Base-by-base conservation (phyloP, 192 early-diverging fungal genomes). In the Rhizophagus sp. region DNA sequence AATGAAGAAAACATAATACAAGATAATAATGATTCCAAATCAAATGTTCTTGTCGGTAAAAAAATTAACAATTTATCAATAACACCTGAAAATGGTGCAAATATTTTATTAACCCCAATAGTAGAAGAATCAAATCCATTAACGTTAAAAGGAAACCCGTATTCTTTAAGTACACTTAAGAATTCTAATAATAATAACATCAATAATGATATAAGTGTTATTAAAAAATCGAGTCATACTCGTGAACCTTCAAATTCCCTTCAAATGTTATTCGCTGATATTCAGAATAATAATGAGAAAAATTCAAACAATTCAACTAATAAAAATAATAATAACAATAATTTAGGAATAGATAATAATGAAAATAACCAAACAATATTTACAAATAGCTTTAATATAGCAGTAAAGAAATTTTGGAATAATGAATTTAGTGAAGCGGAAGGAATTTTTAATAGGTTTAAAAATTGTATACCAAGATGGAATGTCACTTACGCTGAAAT, bases 401-500 rank as follows among this genome's bases (percentile, higher is more conserved):
- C 75, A 41, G 34, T 76, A 47, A 76, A 30, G 22, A 76, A 76
- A 62, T 76, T 70, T 24, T 86, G 85, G 85, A 86, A 86, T 52
- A 86, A 82, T 34, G 85, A 86, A 62, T 86, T 86, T 67, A 75
- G 52, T 41, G 70, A 52, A 17, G 82, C 85, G 13, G 70, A 82
- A 12, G 79, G 80, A 7, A 75, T 82, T 3, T 86, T 86, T 27
- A 82, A 80, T 3, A 76, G 80, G 36, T 44, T 81, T 62, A 50
- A 65, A 47, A 39, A 76, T 4, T 36, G 69, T 10, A 81, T 76
- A 27, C 82, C 85, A 17, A 81, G 85, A 49, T 86, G 85, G 85
- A 80, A 75, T 62, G 81, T 83, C 44, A 78, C 85, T n/a, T 52
- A 79, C 24, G 82, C 81, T 17, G 85, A 86, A 81, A 79, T 83